Evolutionary conservation across 768 basidiomycete species (phyloP), one percentile per base, ranked within the genome.

Genomic region (Hypsizygus marmoreus): DNA sequence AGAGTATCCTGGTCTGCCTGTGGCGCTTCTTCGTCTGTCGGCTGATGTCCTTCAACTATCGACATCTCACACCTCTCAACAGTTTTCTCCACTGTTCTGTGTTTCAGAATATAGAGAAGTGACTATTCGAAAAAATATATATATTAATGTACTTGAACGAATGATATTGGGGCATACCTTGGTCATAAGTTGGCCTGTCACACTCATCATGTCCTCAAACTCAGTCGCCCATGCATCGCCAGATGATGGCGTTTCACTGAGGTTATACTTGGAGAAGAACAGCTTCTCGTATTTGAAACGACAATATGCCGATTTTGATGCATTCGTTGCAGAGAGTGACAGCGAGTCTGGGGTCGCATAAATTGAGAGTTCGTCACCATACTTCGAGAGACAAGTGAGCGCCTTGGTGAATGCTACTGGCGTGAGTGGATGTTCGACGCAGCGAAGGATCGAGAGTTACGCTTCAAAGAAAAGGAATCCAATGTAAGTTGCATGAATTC

Each of bases 271-370:
- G 19, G 80, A 80, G 61, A 93, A 93, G 67, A 88, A 91, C 28
- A 73, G 67, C 30, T 70, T 77, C 7, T 72, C 71, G 53, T 85
- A 89, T 60, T 79, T 82, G 70, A 92, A 86, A 11, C 87, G 79
- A 64, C 83, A 86, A 58, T 88, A 92, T 9, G 91, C 90, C 29
- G 91, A 87, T 58, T 84, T 79, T 4, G 90, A 84, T 3, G 85
- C 82, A 65, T 92, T 93, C 17, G 86, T 89, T 2, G 84, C 71
- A 41, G 86, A 88, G 20, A 93, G 62, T 5, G 82, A 74, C 24
- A 93, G 60, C 25, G 69, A 65, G 26, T 85, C 82, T 0, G 73
- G 60, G 7, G 80, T 78, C 6, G 86, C 88, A 47, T 82, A 76
- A 31, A 93, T 74, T 28, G 78, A 74, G 32, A 93, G 68, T 50